A percentile compares a stretch with the other conserved stretches of the same genome.
phyloP scores from a whole-genome alignment of 225 moss, liverwort and hornwort species.

The Sphagnum contortum region DNA sequence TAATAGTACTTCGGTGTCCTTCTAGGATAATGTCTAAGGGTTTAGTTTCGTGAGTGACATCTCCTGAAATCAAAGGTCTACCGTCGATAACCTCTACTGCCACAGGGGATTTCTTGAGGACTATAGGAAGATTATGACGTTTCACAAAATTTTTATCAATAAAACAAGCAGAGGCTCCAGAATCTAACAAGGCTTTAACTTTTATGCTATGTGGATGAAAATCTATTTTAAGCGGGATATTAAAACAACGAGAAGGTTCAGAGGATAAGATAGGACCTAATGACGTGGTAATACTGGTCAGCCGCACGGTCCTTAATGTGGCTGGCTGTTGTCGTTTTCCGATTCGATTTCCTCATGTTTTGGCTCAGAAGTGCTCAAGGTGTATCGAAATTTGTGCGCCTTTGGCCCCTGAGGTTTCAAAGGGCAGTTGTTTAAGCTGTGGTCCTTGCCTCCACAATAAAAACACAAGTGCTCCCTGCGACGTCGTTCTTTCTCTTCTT shows the following conservation, averaged over 20 bases:
- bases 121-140: neutral
- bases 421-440: neutral
- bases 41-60: neutral
- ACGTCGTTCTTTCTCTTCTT: neutral
- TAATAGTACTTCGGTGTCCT: neutral
- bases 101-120: neutral
- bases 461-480: neutral
- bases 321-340: neutral
- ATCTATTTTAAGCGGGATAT: neutral
- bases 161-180: neutral
- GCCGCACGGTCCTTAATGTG: neutral
- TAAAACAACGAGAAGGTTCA: neutral
- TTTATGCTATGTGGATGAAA: neutral
- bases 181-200: neutral
- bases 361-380: neutral
- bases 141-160: neutral
- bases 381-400: neutral
- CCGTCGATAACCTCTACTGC: constrained; percentile 7
- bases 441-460: neutral
- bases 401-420: neutral
- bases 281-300: neutral
- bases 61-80: neutral
- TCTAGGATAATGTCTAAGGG: neutral
- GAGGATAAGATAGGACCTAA: neutral
- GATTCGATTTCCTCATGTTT: neutral